These are phyloP conservation scores for Monilinia fructigena DNA, from an alignment of 2,329 filamentous ascomycete species.

Conservation along the genomic window DNA sequence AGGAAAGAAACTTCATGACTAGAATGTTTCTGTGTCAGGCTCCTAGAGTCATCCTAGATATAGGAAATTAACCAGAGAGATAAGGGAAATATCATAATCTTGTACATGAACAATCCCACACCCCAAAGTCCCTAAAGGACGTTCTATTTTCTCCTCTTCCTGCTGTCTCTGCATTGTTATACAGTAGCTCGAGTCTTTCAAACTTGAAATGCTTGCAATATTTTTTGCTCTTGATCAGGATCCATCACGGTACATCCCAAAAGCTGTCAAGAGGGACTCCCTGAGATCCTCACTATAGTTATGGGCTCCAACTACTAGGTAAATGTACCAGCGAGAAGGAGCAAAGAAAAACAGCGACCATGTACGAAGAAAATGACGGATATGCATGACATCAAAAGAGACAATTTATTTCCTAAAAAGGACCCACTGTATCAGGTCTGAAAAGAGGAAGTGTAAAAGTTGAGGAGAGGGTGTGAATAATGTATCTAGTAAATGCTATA, in stretches of 20 bases:
- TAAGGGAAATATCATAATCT: not conserved
- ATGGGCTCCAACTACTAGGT: not conserved
- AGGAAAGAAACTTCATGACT: not conserved
- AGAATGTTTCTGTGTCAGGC: not conserved
- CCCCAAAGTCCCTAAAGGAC: not conserved
- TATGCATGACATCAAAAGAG: not conserved
- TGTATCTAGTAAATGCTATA: too few relatives aligned
- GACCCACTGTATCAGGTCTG: not conserved
- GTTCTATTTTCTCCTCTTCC: not conserved
- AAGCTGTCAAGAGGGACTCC: too few relatives aligned
- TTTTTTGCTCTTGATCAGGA: not conserved
- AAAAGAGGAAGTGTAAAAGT: not conserved
- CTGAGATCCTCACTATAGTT: not conserved
- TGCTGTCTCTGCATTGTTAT: not conserved
- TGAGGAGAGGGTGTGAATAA: not conserved
- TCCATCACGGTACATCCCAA: not conserved
- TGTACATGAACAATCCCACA: not conserved
- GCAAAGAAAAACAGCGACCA: not conserved
- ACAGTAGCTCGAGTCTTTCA: not conserved
- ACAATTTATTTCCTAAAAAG: not conserved
- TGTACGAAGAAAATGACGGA: not conserved
- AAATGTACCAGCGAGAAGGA: not conserved
- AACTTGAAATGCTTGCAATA: not conserved
- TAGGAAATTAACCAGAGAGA: not conserved
- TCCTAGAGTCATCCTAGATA: not conserved